A percentile compares a stretch with the other conserved stretches of the same genome.
These are phyloP conservation scores for Stachybotrys chartarum DNA, from an alignment of 2,329 filamentous ascomycete genomes.

Conservation along the genomic window DNA sequence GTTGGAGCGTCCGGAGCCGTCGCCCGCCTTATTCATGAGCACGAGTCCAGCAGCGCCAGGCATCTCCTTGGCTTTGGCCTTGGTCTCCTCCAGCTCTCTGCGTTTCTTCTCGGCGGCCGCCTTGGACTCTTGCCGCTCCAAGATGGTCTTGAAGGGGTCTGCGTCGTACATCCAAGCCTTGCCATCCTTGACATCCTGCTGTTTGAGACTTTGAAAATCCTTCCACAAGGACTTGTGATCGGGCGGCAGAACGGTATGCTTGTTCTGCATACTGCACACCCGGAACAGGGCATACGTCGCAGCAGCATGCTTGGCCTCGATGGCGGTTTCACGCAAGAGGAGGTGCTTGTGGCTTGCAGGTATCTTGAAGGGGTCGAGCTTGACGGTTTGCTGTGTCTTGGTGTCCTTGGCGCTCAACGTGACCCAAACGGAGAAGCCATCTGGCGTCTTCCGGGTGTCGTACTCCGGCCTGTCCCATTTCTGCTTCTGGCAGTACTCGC, in stretches of 20 bases:
- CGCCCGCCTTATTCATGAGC: constrained; percentile 37
- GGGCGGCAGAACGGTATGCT: constrained; percentile 89
- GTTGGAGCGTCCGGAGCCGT: constrained; percentile 19
- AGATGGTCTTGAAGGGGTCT: constrained; percentile 79
- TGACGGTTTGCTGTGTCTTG: constrained; percentile 73
- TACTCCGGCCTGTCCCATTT: constrained; percentile 95
- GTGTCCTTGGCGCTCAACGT: constrained; percentile 67
- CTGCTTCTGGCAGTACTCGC: constrained; percentile 92
- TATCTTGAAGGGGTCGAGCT: constrained; percentile 74
- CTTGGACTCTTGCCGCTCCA: constrained; percentile 73
- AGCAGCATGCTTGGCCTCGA: constrained; percentile 90
- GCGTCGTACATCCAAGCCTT: constrained; percentile 87
- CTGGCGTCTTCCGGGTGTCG: constrained; percentile 65
- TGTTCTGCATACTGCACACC: constrained; percentile 91
- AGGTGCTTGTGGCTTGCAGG: constrained; percentile 70
- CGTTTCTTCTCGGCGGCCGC: constrained; percentile 72
- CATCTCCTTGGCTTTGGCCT: constrained; percentile 61
- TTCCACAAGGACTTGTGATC: constrained; percentile 90
- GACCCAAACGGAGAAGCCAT: constrained; percentile 74
- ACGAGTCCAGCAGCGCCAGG: constrained; percentile 50
- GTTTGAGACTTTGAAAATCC: constrained; percentile 77
- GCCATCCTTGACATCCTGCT: constrained; percentile 70
- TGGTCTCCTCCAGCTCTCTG: constrained; percentile 59
- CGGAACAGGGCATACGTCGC: constrained; percentile 88
- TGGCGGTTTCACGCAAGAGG: constrained; percentile 66